These are phyloP conservation scores for Thraustochytrium sp. DNA, from an alignment of 352 stramenopile species.

Conservation along the genomic window DNA sequence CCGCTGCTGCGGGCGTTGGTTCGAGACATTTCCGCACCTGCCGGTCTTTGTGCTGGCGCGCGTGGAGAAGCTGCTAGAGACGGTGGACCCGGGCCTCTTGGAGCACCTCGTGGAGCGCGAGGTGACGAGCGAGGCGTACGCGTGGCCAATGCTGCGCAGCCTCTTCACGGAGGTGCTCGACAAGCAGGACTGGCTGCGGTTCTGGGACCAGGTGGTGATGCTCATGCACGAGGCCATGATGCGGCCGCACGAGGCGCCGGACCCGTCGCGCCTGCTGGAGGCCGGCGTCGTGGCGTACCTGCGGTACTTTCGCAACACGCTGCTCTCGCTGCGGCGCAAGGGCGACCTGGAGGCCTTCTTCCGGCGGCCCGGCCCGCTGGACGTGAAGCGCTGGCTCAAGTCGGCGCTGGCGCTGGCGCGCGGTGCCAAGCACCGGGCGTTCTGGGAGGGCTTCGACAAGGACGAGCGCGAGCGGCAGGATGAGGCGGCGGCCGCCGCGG, in stretches of 20 bases:
- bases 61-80: slow-evolving; percentile 67
- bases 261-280: slow-evolving; percentile 43
- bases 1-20: slow-evolving; percentile 70
- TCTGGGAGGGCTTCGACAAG: not conserved
- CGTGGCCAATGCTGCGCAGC: slow-evolving; percentile 73
- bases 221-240: slow-evolving; percentile 56
- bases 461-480: slow-evolving; percentile 53
- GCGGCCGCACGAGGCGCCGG: not conserved
- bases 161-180: slow-evolving; percentile 78
- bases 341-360: slow-evolving; percentile 72
- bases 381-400: slow-evolving; percentile 65
- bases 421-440: not conserved
- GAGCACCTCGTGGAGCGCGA: slow-evolving; percentile 67
- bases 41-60: slow-evolving; percentile 62
- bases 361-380: slow-evolving; percentile 69
- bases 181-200: slow-evolving; percentile 72
- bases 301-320: slow-evolving; percentile 33
- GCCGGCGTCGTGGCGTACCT: slow-evolving; percentile 50
- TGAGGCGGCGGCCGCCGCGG: not conserved
- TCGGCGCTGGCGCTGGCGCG: slow-evolving; percentile 49
- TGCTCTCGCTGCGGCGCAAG: slow-evolving; percentile 60
- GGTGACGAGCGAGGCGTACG: slow-evolving; percentile 56
- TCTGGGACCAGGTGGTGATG: slow-evolving; percentile 75
- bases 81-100: slow-evolving; percentile 63
- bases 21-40: slow-evolving; percentile 71